These are phyloP conservation scores for Cokeromyces recurvatus DNA, from an alignment of 371 early-diverging fungal genomes.

Conservation along the genomic window DNA sequence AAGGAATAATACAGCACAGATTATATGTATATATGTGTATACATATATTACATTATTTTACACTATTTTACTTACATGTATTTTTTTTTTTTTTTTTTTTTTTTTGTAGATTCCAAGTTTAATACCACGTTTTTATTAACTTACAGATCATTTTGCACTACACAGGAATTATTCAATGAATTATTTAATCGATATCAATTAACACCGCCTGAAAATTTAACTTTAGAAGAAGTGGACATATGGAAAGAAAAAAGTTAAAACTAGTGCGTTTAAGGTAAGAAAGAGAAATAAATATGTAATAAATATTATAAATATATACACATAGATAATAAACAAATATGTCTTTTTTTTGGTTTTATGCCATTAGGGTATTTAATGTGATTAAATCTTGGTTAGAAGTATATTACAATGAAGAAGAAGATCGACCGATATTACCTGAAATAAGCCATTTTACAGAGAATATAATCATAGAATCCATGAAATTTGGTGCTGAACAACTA, in stretches of 20 bases:
- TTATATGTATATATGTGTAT: no score
- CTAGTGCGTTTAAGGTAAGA: conserved; percentile 73
- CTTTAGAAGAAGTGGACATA: conserved; percentile 56
- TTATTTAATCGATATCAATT: conserved; percentile 73
- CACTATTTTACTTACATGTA: no score
- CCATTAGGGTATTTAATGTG: conserved; percentile 75
- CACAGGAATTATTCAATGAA: conserved; percentile 67
- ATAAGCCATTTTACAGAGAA: conserved; percentile 74
- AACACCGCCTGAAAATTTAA: conserved; percentile 65
- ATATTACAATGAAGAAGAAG: conserved; percentile 79
- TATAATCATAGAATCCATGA: conserved; percentile 68
- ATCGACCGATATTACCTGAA: conserved; percentile 54
- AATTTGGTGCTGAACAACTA: conserved; percentile 69
- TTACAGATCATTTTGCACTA: conserved; percentile 81
- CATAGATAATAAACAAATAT: no score
- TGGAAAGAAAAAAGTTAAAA: conserved; percentile 86
- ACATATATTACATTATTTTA: no score
- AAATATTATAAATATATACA: background rate
- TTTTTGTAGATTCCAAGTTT: conserved; percentile 69
- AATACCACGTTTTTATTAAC: conserved; percentile 84
- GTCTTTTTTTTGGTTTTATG: no score
- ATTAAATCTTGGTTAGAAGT: conserved; percentile 90
- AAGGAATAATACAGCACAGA: no score
- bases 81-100: no score
- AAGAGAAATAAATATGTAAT: background rate